Conservation (phyloP, 2,329 filamentous ascomycete species). For the Claviceps pazoutovae region DNA sequence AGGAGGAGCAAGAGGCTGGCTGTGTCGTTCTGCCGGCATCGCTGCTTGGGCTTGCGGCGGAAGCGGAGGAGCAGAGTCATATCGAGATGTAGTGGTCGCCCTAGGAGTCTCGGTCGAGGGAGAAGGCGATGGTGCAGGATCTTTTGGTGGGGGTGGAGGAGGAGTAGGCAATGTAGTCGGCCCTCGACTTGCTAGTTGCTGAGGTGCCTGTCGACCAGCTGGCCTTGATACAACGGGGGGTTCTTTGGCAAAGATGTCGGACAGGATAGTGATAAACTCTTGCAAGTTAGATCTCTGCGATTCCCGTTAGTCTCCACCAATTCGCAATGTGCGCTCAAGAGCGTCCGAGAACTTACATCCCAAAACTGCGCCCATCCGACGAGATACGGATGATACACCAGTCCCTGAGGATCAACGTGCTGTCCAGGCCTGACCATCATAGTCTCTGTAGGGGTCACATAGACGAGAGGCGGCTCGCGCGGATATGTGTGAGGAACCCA, state of each 20-base stretch:
- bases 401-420: constrained; percentile 85
- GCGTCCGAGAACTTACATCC: constrained; percentile 47
- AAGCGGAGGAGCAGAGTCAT: constrained; percentile 34
- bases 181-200: constrained; percentile 18
- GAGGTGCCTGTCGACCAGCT: constrained; percentile 28
- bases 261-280: constrained; percentile 69
- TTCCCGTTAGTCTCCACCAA: neutral
- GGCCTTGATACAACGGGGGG: constrained; percentile 71
- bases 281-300: constrained; percentile 63
- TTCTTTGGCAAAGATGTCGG: constrained; percentile 85
- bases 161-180: constrained; percentile 60
- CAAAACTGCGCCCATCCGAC: constrained; percentile 79
- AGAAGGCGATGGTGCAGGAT: constrained; percentile 15
- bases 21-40: neutral
- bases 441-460: constrained; percentile 74
- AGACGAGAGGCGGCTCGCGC: constrained; percentile 68
- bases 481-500: constrained; percentile 92
- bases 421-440: constrained; percentile 89
- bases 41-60: constrained; percentile 19
- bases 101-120: constrained; percentile 6
- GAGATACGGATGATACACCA: constrained; percentile 90
- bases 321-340: neutral
- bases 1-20: constrained; percentile 9
- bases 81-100: constrained; percentile 22
- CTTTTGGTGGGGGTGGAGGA: constrained; percentile 42